Base-by-base conservation (phyloP, 1,284 basidiomycete genomes). In the Leccinum colubrinum region DNA sequence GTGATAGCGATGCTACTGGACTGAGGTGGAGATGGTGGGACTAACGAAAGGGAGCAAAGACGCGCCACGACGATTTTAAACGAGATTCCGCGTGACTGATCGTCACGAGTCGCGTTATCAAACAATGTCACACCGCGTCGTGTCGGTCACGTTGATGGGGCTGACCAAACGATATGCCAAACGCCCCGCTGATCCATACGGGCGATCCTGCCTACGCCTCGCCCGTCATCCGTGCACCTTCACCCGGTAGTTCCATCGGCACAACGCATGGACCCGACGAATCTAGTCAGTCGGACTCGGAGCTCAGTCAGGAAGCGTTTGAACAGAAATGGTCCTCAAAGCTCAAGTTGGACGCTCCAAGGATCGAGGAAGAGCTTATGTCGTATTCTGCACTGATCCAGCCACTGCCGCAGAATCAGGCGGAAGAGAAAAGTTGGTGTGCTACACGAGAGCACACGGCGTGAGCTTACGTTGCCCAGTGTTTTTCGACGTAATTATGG, bases 171-270 rank as follows among this genome's bases (percentile, higher is more conserved):
- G 14, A 51, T 4, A 72, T 74, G 72, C 75, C 73, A 39, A 72
- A 64, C 14, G 62, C 71, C 8, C 65, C 74, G 20, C 60, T 70
- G 1, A 77, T 76, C 43, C 75, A 77, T 58, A 58, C 66, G 1
- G 72, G 72, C 39, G 75, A 74, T 54, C 75, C 82, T 22, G 83
- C 82, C 65, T 91, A 91, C 66, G 85, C 84, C 17, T 80, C 85
- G 6, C 87, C 88, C 8, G 80, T 89, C 54, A 78, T 89, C 54
- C 85, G 88, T 20, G 80, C 84, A 5, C 81, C 87, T 1, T 91
- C 89, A 3, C 89, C 89, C 17, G 83, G 86, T 14, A 88, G 86
- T 64, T 89, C 89, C 6, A 81, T 91, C 50, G 88, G 86, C 58
- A 89, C 87, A 33, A 77, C 81, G 7, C 87, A 89, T 61, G 82